Percentiles rank a stretch among this genome's conserved stretches.
Conservation (phyloP, 352 stramenopile species). For the Elongisporangium senticosum region DNA sequence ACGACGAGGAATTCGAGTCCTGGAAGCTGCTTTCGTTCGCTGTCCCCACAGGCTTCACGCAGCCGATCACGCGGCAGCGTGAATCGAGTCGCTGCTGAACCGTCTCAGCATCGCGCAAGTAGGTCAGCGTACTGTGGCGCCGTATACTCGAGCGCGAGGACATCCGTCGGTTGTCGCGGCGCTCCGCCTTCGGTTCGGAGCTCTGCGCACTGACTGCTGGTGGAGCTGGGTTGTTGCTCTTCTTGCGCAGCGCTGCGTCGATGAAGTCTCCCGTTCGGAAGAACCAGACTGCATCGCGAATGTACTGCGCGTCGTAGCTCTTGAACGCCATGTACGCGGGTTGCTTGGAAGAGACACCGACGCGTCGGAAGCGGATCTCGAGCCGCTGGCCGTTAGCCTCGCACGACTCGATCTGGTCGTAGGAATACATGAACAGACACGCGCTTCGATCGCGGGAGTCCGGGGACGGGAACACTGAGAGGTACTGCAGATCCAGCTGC, state of each 20-base stretch:
- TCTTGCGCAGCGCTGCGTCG: neutral
- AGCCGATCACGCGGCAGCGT: constrained; percentile 52
- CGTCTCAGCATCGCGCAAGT: constrained; percentile 31
- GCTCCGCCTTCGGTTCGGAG: neutral
- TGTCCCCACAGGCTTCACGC: constrained; percentile 12
- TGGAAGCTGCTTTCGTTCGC: neutral
- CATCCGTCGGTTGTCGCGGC: neutral
- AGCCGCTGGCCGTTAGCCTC: constrained; percentile 33
- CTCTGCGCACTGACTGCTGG: neutral
- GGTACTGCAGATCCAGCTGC: constrained; percentile 38
- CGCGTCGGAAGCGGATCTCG: constrained; percentile 51
- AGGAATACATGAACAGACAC: constrained; percentile 63
- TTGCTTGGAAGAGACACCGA: constrained; percentile 34
- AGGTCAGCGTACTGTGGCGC: constrained; percentile 23
- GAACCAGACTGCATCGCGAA: constrained; percentile 65
- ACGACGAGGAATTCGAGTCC: neutral
- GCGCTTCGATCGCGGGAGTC: constrained; percentile 56
- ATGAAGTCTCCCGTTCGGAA: constrained; percentile 8
- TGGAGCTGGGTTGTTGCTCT: neutral
- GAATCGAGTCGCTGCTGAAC: constrained; percentile 36
- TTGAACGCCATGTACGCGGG: constrained; percentile 53
- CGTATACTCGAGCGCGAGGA: neutral
- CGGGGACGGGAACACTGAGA: constrained; percentile 52
- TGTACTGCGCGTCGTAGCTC: constrained; percentile 45
- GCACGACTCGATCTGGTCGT: constrained; percentile 50